phyloP scores from a whole-genome alignment of 1,284 basidiomycete genomes.

The Trametes pubescens region DNA sequence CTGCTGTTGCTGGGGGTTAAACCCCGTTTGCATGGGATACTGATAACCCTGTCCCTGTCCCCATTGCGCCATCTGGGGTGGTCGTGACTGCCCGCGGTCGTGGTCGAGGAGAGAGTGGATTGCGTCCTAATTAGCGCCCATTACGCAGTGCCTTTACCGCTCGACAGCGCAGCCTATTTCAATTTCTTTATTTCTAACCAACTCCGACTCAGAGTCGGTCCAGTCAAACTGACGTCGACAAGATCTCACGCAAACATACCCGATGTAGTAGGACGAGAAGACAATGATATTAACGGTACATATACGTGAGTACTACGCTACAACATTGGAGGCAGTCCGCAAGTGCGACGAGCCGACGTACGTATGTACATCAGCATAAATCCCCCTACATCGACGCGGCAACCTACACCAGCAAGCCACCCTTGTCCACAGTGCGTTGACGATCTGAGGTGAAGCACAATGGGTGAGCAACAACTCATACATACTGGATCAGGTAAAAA shows the following conservation, averaged over 20 bases:
- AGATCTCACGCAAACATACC: too few species aligned
- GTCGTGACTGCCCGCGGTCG: constrained; percentile 25
- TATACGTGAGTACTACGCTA: not conserved
- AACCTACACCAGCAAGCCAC: too few species aligned
- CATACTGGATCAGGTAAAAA: not conserved
- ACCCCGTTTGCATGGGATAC: constrained; percentile 69
- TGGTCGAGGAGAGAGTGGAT: constrained; percentile 16
- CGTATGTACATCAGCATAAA: too few species aligned
- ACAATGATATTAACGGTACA: too few species aligned
- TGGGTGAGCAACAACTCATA: not conserved
- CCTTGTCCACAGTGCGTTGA: too few species aligned
- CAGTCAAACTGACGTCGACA: not conserved
- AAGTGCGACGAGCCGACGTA: too few species aligned
- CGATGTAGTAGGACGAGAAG: too few species aligned
- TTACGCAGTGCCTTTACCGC: constrained; percentile 1
- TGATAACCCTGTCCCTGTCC: constrained; percentile 66
- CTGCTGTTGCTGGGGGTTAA: constrained; percentile 51
- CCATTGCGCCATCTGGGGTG: constrained; percentile 64
- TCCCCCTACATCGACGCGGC: too few species aligned
- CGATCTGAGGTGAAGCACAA: not conserved
- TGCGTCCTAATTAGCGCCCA: constrained; percentile 15
- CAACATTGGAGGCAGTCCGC: not conserved
- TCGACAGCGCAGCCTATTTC: too few species aligned
- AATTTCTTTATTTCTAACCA: too few species aligned
- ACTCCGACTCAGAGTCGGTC: too few species aligned